phyloP scores from a whole-genome alignment of 192 early-diverging fungal species.

The Thamnidium elegans region DNA sequence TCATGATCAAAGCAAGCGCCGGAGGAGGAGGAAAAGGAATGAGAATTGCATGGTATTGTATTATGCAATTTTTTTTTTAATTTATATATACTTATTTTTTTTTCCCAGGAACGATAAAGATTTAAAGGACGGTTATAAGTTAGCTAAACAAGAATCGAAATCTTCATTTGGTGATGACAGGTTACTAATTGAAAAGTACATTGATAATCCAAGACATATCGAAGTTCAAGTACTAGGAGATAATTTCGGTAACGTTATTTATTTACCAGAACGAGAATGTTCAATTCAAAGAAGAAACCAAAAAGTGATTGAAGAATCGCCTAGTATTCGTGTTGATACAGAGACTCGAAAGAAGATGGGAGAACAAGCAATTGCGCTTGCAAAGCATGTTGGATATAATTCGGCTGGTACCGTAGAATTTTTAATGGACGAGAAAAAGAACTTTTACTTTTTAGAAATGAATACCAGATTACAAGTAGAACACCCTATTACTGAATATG shows the following conservation, averaged over 20 bases:
- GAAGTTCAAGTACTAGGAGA: conserved; percentile 74
- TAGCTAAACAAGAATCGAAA: conserved; percentile 75
- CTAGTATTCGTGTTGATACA: conserved; percentile 65
- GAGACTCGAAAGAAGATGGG: conserved; percentile 70
- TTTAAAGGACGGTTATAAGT: conserved; percentile 70
- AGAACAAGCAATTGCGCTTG: conserved; percentile 72
- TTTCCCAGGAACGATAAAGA: conserved; percentile 50
- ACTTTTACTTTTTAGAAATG: conserved; percentile 84
- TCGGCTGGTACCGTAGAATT: conserved; percentile 80
- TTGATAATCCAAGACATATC: conserved; percentile 79
- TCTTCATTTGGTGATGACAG: conserved; percentile 88
- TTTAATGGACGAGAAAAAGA: conserved; percentile 64
- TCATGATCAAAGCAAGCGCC: conserved; percentile 82
- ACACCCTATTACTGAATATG: conserved; percentile 77
- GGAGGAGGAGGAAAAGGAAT: conserved; percentile 87
- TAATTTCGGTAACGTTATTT: conserved; percentile 69
- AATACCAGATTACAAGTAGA: conserved; percentile 81
- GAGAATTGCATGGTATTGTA: conserved; percentile 63
- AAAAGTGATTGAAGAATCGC: conserved; percentile 84
- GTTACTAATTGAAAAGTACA: conserved; percentile 89
- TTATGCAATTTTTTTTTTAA: background rate
- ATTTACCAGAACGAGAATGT: conserved; percentile 89
- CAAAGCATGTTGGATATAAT: conserved; percentile 69
- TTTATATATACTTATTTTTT: background rate
- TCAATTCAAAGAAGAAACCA: conserved; percentile 82